A percentile compares a stretch with the other conserved stretches of the same genome.
phyloP scores from a whole-genome alignment of 192 early-diverging fungal species.

The Coemansia sp. region DNA sequence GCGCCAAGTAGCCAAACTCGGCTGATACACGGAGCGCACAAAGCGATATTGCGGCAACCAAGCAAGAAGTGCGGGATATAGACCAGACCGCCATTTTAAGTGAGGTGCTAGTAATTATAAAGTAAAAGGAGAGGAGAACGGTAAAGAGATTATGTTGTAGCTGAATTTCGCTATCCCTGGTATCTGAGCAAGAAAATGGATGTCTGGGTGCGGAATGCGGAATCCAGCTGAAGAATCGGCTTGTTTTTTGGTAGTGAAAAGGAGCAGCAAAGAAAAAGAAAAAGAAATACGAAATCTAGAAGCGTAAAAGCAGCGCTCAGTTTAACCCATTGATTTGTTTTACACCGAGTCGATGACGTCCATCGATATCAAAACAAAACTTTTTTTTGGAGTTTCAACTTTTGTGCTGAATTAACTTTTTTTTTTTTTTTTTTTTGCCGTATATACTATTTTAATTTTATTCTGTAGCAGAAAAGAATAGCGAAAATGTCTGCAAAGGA shows the following conservation, averaged over 20 bases:
- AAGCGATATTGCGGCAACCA: slow-evolving; percentile 5
- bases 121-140: neutral
- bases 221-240: no score
- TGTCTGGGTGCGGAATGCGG: no score
- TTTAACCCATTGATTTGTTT: no score
- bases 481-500: slow-evolving; percentile 4
- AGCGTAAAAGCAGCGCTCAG: no score
- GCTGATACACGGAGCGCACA: slow-evolving; percentile 10
- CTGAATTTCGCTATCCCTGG: no score
- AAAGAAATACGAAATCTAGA: no score
- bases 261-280: no score
- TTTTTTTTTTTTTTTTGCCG: neutral
- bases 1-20: slow-evolving; percentile 35
- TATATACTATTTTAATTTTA: neutral
- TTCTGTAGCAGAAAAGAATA: no score
- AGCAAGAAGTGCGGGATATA: neutral
- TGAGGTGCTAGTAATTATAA: neutral
- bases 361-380: neutral
- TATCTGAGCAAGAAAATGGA: no score
- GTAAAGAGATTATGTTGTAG: neutral
- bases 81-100: neutral
- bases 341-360: no score
- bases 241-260: no score
- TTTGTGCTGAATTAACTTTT: neutral
- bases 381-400: neutral